These are phyloP conservation scores for Mortierella antarctica DNA, from an alignment of 192 early-diverging fungal genomes.

Conservation along the genomic window DNA sequence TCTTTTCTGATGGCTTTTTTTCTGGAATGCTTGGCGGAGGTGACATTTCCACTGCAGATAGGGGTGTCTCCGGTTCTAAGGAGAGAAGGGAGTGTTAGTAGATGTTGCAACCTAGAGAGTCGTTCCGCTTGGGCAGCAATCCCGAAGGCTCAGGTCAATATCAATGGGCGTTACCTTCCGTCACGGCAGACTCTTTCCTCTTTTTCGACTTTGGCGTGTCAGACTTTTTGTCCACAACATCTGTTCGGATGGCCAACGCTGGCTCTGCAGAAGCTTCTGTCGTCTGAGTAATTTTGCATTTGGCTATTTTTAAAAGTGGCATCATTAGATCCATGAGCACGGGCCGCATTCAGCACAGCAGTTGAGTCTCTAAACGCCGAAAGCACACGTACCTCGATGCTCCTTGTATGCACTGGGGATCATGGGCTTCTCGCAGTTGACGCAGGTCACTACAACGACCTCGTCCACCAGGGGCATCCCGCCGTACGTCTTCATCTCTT, in stretches of 20 bases:
- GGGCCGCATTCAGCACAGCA: no score
- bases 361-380: neutral
- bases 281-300: conserved; percentile 21
- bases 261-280: conserved; percentile 7
- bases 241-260: conserved; percentile 27
- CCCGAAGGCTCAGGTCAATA: conserved; percentile 2
- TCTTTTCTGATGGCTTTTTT: conserved; percentile 55
- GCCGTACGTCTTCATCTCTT: conserved; percentile 65
- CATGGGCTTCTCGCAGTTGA: conserved; percentile 70
- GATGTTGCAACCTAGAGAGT: neutral
- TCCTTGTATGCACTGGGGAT: conserved; percentile 68
- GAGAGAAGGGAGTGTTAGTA: neutral
- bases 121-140: neutral
- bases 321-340: neutral
- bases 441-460: conserved; percentile 72
- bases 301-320: conserved; percentile 5
- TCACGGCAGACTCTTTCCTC: conserved; percentile 29
- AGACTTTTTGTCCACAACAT: conserved; percentile 36
- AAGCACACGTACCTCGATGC: conserved; percentile 66
- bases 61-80: conserved; percentile 30
- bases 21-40: conserved; percentile 38
- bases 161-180: conserved; percentile 22
- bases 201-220: conserved; percentile 37
- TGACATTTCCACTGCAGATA: conserved; percentile 45
- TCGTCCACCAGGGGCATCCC: conserved; percentile 71